Evolutionary conservation across 192 early-diverging fungal species (phyloP).

Genomic region (Coemansia sp.): DNA sequence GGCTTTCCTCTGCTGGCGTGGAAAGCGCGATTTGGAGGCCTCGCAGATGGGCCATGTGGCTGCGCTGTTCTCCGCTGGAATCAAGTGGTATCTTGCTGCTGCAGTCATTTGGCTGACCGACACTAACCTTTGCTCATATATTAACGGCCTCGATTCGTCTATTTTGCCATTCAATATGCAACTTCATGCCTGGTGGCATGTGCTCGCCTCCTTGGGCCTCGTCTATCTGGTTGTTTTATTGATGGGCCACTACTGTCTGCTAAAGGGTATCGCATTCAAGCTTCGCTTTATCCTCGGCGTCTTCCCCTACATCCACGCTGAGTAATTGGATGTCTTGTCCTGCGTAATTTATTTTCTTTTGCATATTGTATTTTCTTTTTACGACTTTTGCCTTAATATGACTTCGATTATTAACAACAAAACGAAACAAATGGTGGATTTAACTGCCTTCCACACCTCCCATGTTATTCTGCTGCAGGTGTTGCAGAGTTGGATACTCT

Average conservation of each 20-base stretch:
- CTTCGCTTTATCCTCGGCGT: conserved; percentile 22
- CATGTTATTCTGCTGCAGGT: not conserved
- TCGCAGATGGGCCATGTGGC: conserved; percentile 33
- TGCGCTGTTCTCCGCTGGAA: conserved; percentile 34
- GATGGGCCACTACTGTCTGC: conserved; percentile 53
- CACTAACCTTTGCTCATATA: conserved; percentile 46
- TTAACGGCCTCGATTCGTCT: conserved; percentile 49
- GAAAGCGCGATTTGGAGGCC: conserved; percentile 30
- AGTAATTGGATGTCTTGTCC: conserved; percentile 13
- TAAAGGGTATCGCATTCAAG: conserved; percentile 40
- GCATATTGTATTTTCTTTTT: conserved; percentile 1
- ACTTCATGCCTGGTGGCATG: conserved; percentile 68
- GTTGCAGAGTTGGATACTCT: not conserved
- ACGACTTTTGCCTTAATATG: not conserved
- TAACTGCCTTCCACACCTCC: not conserved
- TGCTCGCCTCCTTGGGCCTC: conserved; percentile 58
- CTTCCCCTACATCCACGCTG: conserved; percentile 39
- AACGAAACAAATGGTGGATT: not conserved
- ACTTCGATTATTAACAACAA: not conserved
- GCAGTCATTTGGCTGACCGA: conserved; percentile 41
- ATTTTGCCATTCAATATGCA: conserved; percentile 57
- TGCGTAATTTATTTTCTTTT: conserved; percentile 11
- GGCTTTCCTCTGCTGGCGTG: conserved; percentile 41
- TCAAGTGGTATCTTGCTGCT: conserved; percentile 31
- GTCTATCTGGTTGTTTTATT: conserved; percentile 59